Evolutionary conservation across 768 basidiomycete genomes (phyloP).

Genomic region (Auricularia auricula-judae): DNA sequence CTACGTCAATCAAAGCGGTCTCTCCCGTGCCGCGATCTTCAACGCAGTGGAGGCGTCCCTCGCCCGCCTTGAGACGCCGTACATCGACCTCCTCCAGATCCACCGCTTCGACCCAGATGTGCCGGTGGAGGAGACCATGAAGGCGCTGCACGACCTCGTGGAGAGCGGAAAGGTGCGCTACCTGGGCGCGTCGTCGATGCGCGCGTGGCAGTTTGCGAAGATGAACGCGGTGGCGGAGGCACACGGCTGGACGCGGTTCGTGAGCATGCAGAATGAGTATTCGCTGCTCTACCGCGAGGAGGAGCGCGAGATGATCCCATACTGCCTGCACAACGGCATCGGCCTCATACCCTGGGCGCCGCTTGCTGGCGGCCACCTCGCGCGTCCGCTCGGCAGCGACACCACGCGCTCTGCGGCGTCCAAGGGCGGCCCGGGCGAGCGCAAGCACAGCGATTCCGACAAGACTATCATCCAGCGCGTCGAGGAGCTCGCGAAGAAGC

Average conservation of each 20-base stretch:
- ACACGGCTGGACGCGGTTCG: slow-evolving; percentile 20
- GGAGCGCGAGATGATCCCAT: slow-evolving; percentile 10
- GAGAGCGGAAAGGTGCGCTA: slow-evolving; percentile 23
- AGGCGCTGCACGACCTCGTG: slow-evolving; percentile 25
- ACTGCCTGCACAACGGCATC: slow-evolving; percentile 27
- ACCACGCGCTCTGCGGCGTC: slow-evolving; percentile 2
- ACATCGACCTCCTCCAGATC: slow-evolving; percentile 29
- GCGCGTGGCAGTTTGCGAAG: slow-evolving; percentile 12
- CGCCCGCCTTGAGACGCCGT: slow-evolving; percentile 25
- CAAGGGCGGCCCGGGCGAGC: neutral
- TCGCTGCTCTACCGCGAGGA: slow-evolving; percentile 24
- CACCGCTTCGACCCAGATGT: slow-evolving; percentile 18
- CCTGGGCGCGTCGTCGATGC: slow-evolving; percentile 13
- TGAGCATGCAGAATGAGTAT: slow-evolving; percentile 27
- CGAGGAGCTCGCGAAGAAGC: slow-evolving; percentile 27
- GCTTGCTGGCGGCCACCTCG: slow-evolving; percentile 25
- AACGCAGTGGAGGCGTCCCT: slow-evolving; percentile 23
- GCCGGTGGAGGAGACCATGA: slow-evolving; percentile 22
- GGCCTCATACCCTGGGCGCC: slow-evolving; percentile 38
- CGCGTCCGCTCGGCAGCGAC: slow-evolving; percentile 16
- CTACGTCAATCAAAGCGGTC: slow-evolving; percentile 11
- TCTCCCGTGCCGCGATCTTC: slow-evolving; percentile 25
- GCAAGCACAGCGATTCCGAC: slow-evolving; percentile 2
- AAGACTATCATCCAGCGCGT: slow-evolving; percentile 14
- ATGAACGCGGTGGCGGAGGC: slow-evolving; percentile 7